Conservation (phyloP, 2,329 filamentous ascomycete species). For the Fonsecaea pedrosoi region DNA sequence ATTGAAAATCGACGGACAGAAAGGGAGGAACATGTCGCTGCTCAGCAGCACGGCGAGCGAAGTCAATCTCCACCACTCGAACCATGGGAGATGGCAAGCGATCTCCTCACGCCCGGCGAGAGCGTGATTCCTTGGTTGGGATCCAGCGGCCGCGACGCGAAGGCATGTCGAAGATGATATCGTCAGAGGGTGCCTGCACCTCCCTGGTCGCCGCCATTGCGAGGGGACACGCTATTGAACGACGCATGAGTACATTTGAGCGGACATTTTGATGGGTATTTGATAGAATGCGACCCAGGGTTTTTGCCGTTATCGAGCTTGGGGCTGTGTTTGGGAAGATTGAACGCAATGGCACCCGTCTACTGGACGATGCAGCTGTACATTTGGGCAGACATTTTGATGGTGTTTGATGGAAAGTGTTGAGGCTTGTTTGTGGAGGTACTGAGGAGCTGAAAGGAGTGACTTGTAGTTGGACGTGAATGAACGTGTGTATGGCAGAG, state of each 20-base stretch:
- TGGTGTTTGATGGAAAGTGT: neutral
- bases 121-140: neutral
- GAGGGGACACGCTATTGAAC: slow-evolving; percentile 9
- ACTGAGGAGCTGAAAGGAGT: slow-evolving; percentile 18
- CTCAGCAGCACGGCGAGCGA: neutral
- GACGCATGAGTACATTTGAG: slow-evolving; percentile 10
- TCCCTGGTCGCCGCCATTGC: neutral
- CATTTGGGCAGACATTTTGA: slow-evolving; percentile 14
- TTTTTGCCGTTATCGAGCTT: neutral
- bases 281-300: neutral
- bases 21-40: neutral
- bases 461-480: slow-evolving; percentile 18
- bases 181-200: slow-evolving; percentile 26
- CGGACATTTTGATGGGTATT: slow-evolving; percentile 1
- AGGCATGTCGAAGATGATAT: slow-evolving; percentile 27
- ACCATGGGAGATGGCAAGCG: neutral
- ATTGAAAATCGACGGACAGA: neutral
- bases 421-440: neutral
- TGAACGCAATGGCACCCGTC: neutral
- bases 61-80: neutral
- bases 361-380: slow-evolving; percentile 15
- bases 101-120: neutral
- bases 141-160: slow-evolving; percentile 19
- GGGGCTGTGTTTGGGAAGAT: neutral
- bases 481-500: slow-evolving; percentile 8